Conservation (phyloP, 2,329 filamentous ascomycete genomes). For the Beauveria bassiana region DNA sequence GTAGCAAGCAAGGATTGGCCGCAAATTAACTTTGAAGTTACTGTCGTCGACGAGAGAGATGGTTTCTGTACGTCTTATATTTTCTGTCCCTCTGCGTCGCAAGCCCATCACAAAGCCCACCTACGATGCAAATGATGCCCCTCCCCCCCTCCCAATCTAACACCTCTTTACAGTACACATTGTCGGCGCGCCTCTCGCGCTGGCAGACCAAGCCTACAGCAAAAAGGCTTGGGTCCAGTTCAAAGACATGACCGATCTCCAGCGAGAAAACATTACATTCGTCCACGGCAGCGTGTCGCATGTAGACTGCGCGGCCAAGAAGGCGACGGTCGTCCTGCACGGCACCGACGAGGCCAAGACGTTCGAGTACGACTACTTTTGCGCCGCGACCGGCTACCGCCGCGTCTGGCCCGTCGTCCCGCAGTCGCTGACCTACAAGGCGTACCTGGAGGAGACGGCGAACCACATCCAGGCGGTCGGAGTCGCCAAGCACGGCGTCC, state of each 20-base stretch:
- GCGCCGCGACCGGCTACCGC: conserved; percentile 62
- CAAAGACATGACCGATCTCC: conserved; percentile 56
- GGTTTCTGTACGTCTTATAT: conserved; percentile 57
- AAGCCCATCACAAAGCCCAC: too few relatives aligned
- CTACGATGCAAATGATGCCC: background rate
- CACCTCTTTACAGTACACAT: conserved; percentile 6
- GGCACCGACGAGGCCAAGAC: conserved; percentile 33
- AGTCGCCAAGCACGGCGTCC: conserved; percentile 48
- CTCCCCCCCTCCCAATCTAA: background rate
- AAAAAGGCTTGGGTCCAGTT: conserved; percentile 64
- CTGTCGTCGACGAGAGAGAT: conserved; percentile 68
- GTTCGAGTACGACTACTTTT: conserved; percentile 62
- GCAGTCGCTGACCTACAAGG: conserved; percentile 50
- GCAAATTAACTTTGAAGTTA: conserved; percentile 56
- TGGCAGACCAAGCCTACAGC: conserved; percentile 38
- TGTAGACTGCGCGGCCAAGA: conserved; percentile 53
- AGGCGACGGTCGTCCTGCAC: conserved; percentile 45
- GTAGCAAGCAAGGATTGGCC: conserved; percentile 32
- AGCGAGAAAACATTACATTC: conserved; percentile 24
- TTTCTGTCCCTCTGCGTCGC: too few relatives aligned
- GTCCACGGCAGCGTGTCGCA: conserved; percentile 18
- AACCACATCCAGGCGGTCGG: conserved; percentile 49
- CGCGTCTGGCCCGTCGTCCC: conserved; percentile 68
- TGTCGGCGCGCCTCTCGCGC: background rate
- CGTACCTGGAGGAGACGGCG: conserved; percentile 55